Conservation (phyloP, 2,329 filamentous ascomycete genomes). For the Corynespora cassiicola region DNA sequence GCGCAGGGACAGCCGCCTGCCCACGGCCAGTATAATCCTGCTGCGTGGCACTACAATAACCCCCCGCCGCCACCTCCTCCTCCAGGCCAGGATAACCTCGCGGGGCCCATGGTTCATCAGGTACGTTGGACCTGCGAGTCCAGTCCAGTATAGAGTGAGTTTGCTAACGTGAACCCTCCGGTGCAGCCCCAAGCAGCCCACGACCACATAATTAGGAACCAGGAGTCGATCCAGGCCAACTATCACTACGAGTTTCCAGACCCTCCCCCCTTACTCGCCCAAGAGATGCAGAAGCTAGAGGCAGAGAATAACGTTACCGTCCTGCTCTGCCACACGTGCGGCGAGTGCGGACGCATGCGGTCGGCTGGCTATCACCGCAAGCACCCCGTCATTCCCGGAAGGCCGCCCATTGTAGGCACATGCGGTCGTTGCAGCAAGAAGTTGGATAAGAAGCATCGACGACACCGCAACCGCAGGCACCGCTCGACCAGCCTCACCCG, state of each 20-base stretch:
- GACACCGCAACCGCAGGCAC: constrained; percentile 14
- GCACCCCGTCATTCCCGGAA: constrained; percentile 42
- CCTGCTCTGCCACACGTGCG: constrained; percentile 42
- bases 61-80: constrained; percentile 12
- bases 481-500: constrained; percentile 22
- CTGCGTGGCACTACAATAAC: constrained; percentile 25
- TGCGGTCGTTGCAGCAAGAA: constrained; percentile 43
- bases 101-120: too few species aligned
- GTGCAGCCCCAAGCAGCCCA: too few species aligned
- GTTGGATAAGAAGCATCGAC: constrained; percentile 13
- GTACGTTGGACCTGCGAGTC: too few species aligned
- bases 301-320: too few species aligned
- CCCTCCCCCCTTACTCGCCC: too few species aligned
- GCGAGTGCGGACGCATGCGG: constrained; percentile 38
- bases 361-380: constrained; percentile 42
- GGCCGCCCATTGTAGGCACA: constrained; percentile 25
- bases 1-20: constrained; percentile 7
- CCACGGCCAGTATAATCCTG: constrained; percentile 11
- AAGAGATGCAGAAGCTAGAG: too few species aligned
- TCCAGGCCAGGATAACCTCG: too few species aligned
- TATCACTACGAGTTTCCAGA: too few species aligned
- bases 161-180: too few species aligned
- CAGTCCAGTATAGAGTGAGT: too few species aligned
- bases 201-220: too few species aligned
- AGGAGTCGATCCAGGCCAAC: too few species aligned